Percentiles rank a stretch among this genome's conserved stretches.
Evolutionary conservation across 305 asterid genomes (phyloP).

Genomic region (Ilex paraguariensis): DNA sequence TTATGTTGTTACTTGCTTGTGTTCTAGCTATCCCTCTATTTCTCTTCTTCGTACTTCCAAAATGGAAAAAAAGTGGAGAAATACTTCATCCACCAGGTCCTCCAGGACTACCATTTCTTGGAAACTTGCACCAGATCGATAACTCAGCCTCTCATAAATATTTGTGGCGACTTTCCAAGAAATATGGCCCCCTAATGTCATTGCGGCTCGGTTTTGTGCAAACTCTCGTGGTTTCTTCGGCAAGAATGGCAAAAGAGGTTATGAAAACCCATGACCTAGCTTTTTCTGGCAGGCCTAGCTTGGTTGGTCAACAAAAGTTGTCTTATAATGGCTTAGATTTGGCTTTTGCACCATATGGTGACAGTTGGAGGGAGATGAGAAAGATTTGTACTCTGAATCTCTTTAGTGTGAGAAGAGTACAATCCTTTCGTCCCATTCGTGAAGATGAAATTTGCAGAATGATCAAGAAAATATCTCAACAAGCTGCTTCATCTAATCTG

Average conservation of each 20-base stretch:
- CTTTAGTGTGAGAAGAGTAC: not conserved
- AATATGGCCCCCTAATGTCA: not conserved
- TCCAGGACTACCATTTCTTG: not conserved
- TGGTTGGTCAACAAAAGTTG: not conserved
- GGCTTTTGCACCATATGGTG: conserved; percentile 1
- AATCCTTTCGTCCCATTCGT: not conserved
- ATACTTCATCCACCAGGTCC: not conserved
- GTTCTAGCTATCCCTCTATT: not conserved
- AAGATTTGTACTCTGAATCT: not conserved
- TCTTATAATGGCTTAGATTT: conserved; percentile 1
- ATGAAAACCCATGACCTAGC: not conserved
- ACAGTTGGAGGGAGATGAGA: conserved; percentile 1
- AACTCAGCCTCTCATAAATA: not conserved
- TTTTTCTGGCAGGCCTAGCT: not conserved
- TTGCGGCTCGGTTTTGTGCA: not conserved
- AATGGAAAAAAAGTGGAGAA: not conserved
- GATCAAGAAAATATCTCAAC: not conserved
- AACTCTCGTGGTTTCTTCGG: conserved; percentile 1
- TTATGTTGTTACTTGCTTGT: not conserved
- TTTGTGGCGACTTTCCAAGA: not conserved
- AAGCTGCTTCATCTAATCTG: not conserved
- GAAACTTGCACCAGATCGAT: conserved; percentile 1
- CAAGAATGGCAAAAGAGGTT: conserved; percentile 1
- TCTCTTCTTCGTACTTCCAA: not conserved
- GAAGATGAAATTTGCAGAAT: not conserved